A percentile compares a stretch with the other conserved stretches of the same genome.
These are phyloP conservation scores for Arctostaphylos glauca DNA, from an alignment of 148 eudicot genomes.

Conservation along the genomic window DNA sequence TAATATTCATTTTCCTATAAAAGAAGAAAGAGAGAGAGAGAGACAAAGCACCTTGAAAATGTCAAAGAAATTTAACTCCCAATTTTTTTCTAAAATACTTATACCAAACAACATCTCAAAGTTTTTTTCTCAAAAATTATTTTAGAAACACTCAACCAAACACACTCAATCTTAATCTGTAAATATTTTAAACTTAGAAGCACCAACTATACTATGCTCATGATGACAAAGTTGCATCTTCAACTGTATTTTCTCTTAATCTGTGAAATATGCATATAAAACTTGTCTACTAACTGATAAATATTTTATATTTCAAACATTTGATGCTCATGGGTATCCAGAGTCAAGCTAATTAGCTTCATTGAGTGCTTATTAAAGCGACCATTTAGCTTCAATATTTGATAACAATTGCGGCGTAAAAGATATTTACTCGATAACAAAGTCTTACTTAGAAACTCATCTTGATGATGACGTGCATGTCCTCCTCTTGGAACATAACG, in stretches of 20 bases:
- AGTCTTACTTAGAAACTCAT: not conserved
- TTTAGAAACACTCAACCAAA: no score
- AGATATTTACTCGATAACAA: not conserved
- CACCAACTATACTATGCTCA: not conserved
- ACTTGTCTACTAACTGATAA: not conserved
- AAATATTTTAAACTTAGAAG: slow-evolving; percentile 18
- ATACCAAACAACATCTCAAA: no score
- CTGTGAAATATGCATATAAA: not conserved
- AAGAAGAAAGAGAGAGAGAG: no score
- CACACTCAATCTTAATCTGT: no score
- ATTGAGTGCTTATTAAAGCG: not conserved
- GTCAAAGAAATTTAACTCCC: no score
- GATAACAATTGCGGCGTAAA: not conserved
- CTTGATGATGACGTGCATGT: not conserved
- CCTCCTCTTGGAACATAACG: not conserved
- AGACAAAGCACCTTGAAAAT: no score
- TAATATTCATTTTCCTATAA: no score
- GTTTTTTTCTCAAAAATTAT: no score
- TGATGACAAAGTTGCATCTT: no score
- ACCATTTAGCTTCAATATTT: not conserved
- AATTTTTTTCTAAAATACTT: no score
- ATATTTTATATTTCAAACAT: not conserved
- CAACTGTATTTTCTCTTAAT: no score
- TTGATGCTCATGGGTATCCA: not conserved
- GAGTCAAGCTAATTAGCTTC: not conserved